phyloP scores from a whole-genome alignment of 2,329 filamentous ascomycete genomes.

The Arthrobotrys megalospora region DNA sequence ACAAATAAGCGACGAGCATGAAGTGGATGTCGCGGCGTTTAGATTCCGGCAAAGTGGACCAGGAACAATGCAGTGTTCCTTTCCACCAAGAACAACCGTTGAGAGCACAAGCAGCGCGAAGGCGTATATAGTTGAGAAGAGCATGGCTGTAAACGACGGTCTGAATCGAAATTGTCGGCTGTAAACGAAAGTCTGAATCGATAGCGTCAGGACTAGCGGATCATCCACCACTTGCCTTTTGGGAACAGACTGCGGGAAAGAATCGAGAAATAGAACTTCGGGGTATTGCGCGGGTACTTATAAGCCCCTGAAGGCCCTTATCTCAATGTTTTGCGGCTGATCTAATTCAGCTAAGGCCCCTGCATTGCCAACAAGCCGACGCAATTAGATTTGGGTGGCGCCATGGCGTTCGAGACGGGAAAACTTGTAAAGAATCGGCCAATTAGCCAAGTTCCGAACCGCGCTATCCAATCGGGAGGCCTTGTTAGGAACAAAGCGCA shows the following conservation, averaged over 20 bases:
- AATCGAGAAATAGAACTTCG: background rate
- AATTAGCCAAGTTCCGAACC: constrained; percentile 39
- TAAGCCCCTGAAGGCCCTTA: constrained; percentile 13
- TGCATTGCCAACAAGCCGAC: constrained; percentile 40
- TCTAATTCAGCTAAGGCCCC: constrained; percentile 43
- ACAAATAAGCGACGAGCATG: constrained; percentile 30
- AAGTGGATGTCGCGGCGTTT: background rate
- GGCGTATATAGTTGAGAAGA: constrained; percentile 26
- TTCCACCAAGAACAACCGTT: constrained; percentile 29
- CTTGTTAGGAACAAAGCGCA: background rate
- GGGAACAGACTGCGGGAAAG: constrained; percentile 1
- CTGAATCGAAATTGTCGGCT: background rate
- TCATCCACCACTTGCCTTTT: constrained; percentile 10
- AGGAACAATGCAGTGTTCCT: constrained; percentile 37
- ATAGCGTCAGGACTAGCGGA: constrained; percentile 11
- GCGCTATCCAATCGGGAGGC: constrained; percentile 41
- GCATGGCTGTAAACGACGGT: constrained; percentile 26
- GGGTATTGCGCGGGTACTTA: constrained; percentile 29
- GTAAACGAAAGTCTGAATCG: constrained; percentile 10
- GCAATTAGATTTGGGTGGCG: constrained; percentile 32
- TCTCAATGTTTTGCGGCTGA: constrained; percentile 38
- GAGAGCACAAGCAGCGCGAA: constrained; percentile 32
- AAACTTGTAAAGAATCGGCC: background rate
- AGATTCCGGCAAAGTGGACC: constrained; percentile 4
- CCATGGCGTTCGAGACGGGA: constrained; percentile 15